phyloP scores from a whole-genome alignment of 192 early-diverging fungal genomes.

The Lunasporangiospora selenospora region DNA sequence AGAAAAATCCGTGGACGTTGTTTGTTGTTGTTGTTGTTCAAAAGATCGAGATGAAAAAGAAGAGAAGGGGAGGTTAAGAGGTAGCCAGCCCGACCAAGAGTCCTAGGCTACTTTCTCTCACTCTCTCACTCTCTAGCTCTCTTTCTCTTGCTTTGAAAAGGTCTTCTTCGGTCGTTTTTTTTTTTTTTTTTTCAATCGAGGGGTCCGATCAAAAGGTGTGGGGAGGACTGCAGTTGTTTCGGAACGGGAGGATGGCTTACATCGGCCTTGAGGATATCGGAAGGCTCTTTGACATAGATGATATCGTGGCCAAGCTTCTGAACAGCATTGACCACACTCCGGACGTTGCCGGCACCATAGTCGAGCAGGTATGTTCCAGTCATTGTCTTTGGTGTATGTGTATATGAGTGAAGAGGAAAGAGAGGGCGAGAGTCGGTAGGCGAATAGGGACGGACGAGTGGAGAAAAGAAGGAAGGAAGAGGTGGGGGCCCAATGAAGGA shows the following conservation, averaged over 20 bases:
- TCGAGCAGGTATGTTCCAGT: conserved; percentile 84
- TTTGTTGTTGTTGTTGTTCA: too few relatives aligned
- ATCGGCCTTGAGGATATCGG: conserved; percentile 91
- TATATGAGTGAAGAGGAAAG: neutral
- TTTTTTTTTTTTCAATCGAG: neutral
- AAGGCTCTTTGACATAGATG: conserved; percentile 70
- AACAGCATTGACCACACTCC: conserved; percentile 95
- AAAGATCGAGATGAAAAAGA: neutral
- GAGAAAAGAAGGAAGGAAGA: conserved; percentile 1
- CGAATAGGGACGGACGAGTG: too few relatives aligned
- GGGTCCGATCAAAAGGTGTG: neutral
- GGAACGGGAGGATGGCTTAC: conserved; percentile 63
- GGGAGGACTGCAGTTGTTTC: too few relatives aligned
- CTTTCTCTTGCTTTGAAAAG: too few relatives aligned
- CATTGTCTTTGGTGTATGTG: conserved; percentile 34
- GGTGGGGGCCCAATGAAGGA: neutral
- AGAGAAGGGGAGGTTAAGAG: neutral
- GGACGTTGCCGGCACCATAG: conserved; percentile 99
- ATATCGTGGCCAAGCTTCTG: conserved; percentile 88
- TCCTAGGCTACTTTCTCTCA: too few relatives aligned
- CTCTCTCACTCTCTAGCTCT: too few relatives aligned
- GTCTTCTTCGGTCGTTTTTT: neutral
- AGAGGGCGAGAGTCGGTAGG: too few relatives aligned
- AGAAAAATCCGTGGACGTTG: too few relatives aligned
- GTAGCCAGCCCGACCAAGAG: too few relatives aligned